Evolutionary conservation across 805 yeast genomes (phyloP).

Genomic region (Saturnispora kantuleensis): DNA sequence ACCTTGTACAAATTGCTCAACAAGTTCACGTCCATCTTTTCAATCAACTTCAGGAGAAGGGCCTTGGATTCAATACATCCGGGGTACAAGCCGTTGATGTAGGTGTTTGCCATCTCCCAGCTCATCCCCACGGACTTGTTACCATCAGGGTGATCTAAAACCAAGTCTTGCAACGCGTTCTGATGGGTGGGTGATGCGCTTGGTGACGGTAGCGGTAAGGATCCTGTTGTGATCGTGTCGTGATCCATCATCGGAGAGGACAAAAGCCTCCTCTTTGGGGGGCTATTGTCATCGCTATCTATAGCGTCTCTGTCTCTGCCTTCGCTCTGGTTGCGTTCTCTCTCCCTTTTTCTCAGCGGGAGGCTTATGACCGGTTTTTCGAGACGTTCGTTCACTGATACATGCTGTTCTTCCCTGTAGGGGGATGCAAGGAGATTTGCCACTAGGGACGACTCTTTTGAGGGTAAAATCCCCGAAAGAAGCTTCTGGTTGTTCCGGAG

Average conservation of each 20-base stretch:
- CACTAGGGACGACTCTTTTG: too few relatives aligned
- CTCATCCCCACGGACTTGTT: too few relatives aligned
- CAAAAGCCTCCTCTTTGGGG: conserved; percentile 3
- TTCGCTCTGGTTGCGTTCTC: neutral
- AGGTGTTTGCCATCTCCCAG: neutral
- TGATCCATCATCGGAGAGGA: neutral
- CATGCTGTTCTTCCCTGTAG: too few relatives aligned
- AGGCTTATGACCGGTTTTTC: too few relatives aligned
- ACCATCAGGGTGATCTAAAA: neutral
- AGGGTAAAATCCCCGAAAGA: too few relatives aligned
- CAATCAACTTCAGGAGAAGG: conserved; percentile 39
- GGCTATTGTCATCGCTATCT: neutral
- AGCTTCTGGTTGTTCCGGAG: too few relatives aligned
- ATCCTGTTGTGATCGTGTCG: neutral
- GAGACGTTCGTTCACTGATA: too few relatives aligned
- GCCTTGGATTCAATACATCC: conserved; percentile 41
- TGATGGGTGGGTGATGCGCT: conserved; percentile 48
- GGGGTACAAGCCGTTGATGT: conserved; percentile 25
- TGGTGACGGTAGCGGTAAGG: conserved; percentile 58
- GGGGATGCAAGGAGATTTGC: too few relatives aligned
- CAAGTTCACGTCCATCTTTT: conserved; percentile 41
- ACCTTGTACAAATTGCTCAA: conserved; percentile 49
- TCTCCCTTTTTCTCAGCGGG: neutral
- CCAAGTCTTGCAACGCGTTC: neutral
- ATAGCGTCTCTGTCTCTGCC: neutral